Conservation (phyloP, 2,329 filamentous ascomycete species). For the Zalaria sp. region DNA sequence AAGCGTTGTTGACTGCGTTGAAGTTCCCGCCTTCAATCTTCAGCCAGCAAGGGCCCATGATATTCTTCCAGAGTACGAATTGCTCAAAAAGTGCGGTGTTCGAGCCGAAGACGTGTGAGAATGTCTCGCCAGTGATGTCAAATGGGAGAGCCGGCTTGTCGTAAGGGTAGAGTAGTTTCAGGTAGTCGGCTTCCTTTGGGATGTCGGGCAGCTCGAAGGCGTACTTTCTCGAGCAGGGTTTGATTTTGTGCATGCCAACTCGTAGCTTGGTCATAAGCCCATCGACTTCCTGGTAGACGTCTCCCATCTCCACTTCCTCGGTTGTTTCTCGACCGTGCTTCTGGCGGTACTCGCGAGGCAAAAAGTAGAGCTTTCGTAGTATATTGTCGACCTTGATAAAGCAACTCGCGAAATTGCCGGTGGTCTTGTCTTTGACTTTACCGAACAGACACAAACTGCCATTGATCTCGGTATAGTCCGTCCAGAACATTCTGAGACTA, state of each 20-base stretch:
- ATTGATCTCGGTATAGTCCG: constrained; percentile 85
- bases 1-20: constrained; percentile 72
- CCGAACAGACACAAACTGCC: constrained; percentile 89
- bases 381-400: constrained; percentile 96
- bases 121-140: constrained; percentile 68
- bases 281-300: constrained; percentile 85
- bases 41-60: constrained; percentile 98
- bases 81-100: constrained; percentile 94
- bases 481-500: constrained; percentile 90
- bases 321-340: constrained; percentile 52
- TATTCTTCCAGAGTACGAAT: constrained; percentile 96
- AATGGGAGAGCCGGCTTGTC: constrained; percentile 62
- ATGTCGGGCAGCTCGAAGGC: constrained; percentile 84
- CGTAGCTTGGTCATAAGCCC: constrained; percentile 74
- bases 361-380: constrained; percentile 78
- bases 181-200: constrained; percentile 77
- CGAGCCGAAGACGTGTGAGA: constrained; percentile 83
- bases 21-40: constrained; percentile 81
- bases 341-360: constrained; percentile 57
- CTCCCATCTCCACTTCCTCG: constrained; percentile 70
- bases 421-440: constrained; percentile 84
- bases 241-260: constrained; percentile 86
- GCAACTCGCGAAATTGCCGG: constrained; percentile 67
- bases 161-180: constrained; percentile 95
- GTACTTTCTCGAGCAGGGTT: constrained; percentile 78